Percentiles rank a stretch among this genome's conserved stretches.
Conservation (phyloP, 1,284 basidiomycete genomes). For the Rugosomyces carneus region DNA sequence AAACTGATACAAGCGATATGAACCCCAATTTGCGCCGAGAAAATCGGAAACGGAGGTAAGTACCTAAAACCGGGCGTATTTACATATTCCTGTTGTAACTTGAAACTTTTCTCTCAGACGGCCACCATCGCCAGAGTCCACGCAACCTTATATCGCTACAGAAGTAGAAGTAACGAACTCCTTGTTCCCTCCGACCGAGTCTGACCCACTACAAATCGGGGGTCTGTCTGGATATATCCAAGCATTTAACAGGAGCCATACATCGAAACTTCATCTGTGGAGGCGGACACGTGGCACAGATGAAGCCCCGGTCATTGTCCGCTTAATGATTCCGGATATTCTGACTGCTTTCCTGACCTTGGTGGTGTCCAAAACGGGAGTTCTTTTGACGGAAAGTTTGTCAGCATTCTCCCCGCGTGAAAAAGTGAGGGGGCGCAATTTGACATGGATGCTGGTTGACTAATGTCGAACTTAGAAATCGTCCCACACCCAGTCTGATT, state of each 20-base stretch:
- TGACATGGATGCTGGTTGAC: background rate
- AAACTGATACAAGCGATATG: constrained; percentile 41
- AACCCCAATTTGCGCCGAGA: constrained; percentile 38
- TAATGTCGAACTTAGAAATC: constrained; percentile 39
- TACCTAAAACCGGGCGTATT: constrained; percentile 13
- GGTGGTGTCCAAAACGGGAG: constrained; percentile 28
- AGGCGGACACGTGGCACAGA: constrained; percentile 27
- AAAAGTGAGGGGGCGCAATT: constrained; percentile 34
- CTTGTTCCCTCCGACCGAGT: constrained; percentile 37
- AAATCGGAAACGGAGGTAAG: constrained; percentile 47
- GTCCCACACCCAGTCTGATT: constrained; percentile 64
- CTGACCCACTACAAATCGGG: constrained; percentile 34
- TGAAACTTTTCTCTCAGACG: constrained; percentile 30
- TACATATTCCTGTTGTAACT: background rate
- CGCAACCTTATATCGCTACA: constrained; percentile 46
- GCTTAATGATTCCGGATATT: constrained; percentile 55
- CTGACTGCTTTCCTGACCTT: constrained; percentile 52
- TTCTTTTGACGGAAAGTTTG: constrained; percentile 50
- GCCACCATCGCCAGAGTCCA: constrained; percentile 52
- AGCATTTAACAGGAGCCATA: constrained; percentile 41
- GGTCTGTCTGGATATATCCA: constrained; percentile 45
- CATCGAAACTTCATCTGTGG: constrained; percentile 46
- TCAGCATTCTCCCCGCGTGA: constrained; percentile 64
- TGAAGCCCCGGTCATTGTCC: constrained; percentile 37
- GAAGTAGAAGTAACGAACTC: constrained; percentile 30